phyloP scores from a whole-genome alignment of 768 basidiomycete genomes.

The Ephemerocybe angulata region DNA sequence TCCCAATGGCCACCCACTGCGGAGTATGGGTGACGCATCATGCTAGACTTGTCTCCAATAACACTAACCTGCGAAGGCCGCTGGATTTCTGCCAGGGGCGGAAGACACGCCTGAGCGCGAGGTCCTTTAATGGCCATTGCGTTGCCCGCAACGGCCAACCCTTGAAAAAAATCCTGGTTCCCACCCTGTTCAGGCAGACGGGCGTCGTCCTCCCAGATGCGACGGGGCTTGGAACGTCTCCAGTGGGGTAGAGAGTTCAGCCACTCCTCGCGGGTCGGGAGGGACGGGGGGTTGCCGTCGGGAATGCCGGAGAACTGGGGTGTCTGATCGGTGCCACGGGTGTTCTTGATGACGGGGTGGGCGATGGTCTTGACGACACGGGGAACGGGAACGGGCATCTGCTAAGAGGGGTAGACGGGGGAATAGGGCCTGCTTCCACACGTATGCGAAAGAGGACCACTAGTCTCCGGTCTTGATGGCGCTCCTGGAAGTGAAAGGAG shows the following conservation, averaged over 20 bases:
- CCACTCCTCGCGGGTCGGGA: conserved; percentile 70
- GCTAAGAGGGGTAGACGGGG: conserved; percentile 42
- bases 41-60: conserved; percentile 37
- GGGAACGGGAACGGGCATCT: conserved; percentile 88
- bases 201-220: conserved; percentile 60
- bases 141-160: conserved; percentile 77
- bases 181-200: conserved; percentile 23
- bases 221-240: conserved; percentile 64
- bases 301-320: conserved; percentile 52
- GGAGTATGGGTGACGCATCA: conserved; percentile 18
- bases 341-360: conserved; percentile 64
- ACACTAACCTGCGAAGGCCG: conserved; percentile 19
- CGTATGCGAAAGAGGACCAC: conserved; percentile 37
- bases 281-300: conserved; percentile 58
- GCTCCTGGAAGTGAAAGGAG: conserved; percentile 37
- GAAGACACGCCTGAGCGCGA: conserved; percentile 81
- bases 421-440: conserved; percentile 41
- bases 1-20: not conserved
- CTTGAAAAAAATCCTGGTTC: conserved; percentile 61
- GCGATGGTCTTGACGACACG: conserved; percentile 52
- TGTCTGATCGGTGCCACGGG: conserved; percentile 40
- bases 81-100: conserved; percentile 52
- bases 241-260: conserved; percentile 66
- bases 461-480: conserved; percentile 38
- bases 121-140: conserved; percentile 81